Evolutionary conservation across 257 asterid species (phyloP).

Genomic region (Plantago major): DNA sequence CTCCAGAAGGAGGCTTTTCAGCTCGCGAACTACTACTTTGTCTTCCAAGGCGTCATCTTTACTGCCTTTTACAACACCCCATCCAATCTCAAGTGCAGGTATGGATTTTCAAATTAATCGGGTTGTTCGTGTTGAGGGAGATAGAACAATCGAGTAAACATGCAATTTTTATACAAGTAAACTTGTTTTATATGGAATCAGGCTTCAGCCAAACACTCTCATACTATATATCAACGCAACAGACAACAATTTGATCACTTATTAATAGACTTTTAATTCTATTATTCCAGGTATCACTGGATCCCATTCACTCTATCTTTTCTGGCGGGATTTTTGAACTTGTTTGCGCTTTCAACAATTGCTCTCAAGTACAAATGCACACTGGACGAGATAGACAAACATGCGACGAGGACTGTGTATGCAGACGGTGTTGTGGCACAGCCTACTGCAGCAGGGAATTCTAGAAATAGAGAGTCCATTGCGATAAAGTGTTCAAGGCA

Average conservation of each 20-base stretch:
- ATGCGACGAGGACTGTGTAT: not conserved
- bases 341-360: constrained; percentile 17
- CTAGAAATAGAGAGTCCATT: not conserved
- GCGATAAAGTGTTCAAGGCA: not conserved
- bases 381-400: constrained; percentile 12
- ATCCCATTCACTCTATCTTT: constrained; percentile 18
- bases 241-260: no score
- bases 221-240: no score
- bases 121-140: no score
- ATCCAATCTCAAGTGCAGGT: constrained; percentile 22
- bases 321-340: constrained; percentile 22
- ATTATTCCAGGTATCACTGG: constrained; percentile 16
- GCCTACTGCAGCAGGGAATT: no score
- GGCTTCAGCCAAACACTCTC: no score
- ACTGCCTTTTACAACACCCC: constrained; percentile 24
- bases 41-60: constrained; percentile 25
- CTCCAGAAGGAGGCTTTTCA: constrained; percentile 23
- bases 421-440: no score
- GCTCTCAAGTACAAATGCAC: constrained; percentile 15
- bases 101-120: not conserved
- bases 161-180: no score
- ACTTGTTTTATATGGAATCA: no score
- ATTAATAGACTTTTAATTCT: no score
- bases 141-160: no score
- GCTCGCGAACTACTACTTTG: constrained; percentile 21